Percentiles rank a stretch among this genome's conserved stretches.
Conservation (phyloP, 306 rosid genomes). For the Cucurbita ficifolia region DNA sequence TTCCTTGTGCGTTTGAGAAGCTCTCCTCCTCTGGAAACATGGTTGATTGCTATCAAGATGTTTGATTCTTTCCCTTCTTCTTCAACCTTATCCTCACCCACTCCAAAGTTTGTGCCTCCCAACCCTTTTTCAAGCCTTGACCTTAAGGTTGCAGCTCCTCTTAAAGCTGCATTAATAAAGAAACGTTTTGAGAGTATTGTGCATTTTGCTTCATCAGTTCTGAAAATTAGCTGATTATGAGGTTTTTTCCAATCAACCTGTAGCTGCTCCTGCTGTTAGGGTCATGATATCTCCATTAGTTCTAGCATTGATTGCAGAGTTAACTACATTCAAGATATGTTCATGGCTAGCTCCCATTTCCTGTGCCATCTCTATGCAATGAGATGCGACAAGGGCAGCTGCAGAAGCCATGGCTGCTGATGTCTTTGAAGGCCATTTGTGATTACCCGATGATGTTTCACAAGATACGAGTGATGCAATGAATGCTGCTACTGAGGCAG, state of each 20-base stretch:
- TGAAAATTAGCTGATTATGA: not conserved
- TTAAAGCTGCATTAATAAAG: conserved; percentile 33
- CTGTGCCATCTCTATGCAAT: conserved; percentile 93
- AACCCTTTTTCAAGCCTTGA: conserved; percentile 51
- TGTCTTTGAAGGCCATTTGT: conserved; percentile 28
- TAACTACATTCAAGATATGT: conserved; percentile 47
- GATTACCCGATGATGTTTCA: conserved; percentile 26
- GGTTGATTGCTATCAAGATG: conserved; percentile 40
- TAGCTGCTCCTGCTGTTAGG: conserved; percentile 91
- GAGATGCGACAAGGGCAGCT: conserved; percentile 86
- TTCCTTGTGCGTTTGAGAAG: conserved; percentile 94
- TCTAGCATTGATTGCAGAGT: conserved; percentile 77
- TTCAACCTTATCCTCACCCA: conserved; percentile 36
- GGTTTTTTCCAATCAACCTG: conserved; percentile 32
- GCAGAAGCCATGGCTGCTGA: conserved; percentile 76
- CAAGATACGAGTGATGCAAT: conserved; percentile 53
- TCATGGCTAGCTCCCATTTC: conserved; percentile 88
- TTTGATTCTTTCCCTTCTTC: conserved; percentile 50
- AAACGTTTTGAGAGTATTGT: not conserved
- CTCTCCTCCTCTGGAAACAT: conserved; percentile 60
- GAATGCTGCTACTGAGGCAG: conserved; percentile 74
- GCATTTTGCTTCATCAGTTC: not conserved
- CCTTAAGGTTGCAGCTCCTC: conserved; percentile 77
- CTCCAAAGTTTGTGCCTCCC: conserved; percentile 42
- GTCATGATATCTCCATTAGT: conserved; percentile 88